A percentile compares a stretch with the other conserved stretches of the same genome.
Evolutionary conservation across 2,329 filamentous ascomycete species (phyloP).

Genomic region (Trichoderma koningii): DNA sequence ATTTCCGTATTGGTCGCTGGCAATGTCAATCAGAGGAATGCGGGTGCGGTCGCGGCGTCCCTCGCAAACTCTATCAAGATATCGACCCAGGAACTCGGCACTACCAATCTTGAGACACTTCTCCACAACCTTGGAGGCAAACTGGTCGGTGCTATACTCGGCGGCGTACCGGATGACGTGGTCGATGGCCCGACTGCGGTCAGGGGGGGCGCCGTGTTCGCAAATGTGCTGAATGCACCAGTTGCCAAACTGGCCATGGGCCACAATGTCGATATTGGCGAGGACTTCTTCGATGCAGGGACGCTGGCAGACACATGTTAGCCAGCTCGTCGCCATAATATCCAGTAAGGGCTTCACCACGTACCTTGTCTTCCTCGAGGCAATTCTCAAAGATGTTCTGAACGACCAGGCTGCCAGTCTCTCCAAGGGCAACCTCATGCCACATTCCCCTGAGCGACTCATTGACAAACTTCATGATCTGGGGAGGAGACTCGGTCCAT

Average conservation of each 20-base stretch:
- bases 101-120: conserved; percentile 98
- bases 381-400: conserved; percentile 99
- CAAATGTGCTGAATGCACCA: conserved; percentile 99
- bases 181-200: conserved; percentile 90
- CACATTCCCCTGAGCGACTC: conserved; percentile 94
- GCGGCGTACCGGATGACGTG: conserved; percentile 92
- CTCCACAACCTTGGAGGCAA: conserved; percentile 97
- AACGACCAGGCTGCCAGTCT: conserved; percentile 96
- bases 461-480: conserved; percentile 99
- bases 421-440: conserved; percentile 95
- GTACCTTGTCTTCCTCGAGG: conserved; percentile 94
- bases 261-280: conserved; percentile 90
- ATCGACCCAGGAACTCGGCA: conserved; percentile 84
- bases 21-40: conserved; percentile 96
- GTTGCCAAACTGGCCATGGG: conserved; percentile 97
- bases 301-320: conserved; percentile 58
- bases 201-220: conserved; percentile 87
- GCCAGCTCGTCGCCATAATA: conserved; percentile 22
- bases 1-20: conserved; percentile 98
- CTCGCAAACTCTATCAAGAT: conserved; percentile 91
- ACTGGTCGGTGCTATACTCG: conserved; percentile 98
- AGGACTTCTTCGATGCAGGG: conserved; percentile 97
- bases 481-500: conserved; percentile 90
- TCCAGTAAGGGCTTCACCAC: conserved; percentile 27
- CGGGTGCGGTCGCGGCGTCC: conserved; percentile 87